phyloP scores from a whole-genome alignment of 306 rosid species.

The Coriaria nepalensis region DNA sequence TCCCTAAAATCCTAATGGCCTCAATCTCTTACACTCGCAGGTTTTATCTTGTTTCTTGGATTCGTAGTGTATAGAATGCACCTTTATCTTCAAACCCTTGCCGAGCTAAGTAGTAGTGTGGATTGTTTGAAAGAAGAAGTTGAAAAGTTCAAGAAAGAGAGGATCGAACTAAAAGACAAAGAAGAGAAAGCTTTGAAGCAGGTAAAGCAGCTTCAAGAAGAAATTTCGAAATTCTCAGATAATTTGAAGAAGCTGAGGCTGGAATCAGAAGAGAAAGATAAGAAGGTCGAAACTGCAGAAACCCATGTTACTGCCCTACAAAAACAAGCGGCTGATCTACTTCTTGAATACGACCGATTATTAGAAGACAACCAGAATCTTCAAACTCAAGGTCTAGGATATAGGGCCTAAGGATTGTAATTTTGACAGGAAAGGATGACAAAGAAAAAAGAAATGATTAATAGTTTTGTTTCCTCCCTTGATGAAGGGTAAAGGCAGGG shows the following conservation, averaged over 20 bases:
- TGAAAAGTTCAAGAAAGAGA: constrained; percentile 46
- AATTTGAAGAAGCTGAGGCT: constrained; percentile 49
- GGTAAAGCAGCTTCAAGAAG: constrained; percentile 37
- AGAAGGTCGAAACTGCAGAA: constrained; percentile 53
- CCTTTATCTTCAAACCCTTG: constrained; percentile 52
- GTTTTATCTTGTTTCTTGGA: constrained; percentile 69
- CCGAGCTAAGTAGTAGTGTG: constrained; percentile 27
- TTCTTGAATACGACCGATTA: constrained; percentile 67
- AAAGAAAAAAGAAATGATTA: neutral
- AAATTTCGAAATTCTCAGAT: constrained; percentile 26
- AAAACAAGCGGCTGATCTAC: constrained; percentile 68
- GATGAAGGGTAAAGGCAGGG: too few species aligned
- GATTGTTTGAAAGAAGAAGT: constrained; percentile 57
- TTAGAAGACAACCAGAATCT: constrained; percentile 81
- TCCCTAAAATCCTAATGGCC: neutral
- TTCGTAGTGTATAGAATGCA: constrained; percentile 62
- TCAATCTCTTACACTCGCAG: constrained; percentile 23
- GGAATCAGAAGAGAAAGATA: constrained; percentile 53
- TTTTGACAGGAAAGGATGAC: constrained; percentile 2
- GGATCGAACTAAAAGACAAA: constrained; percentile 29
- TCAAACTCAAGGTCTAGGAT: constrained; percentile 42
- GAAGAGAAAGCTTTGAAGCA: constrained; percentile 47
- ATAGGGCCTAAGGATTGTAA: constrained; percentile 22
- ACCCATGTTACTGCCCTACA: constrained; percentile 61
- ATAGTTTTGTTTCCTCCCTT: neutral